Base-by-base conservation (phyloP, 1,139 yeast genomes). In the Yamadazyma pseudoaaseri region DNA sequence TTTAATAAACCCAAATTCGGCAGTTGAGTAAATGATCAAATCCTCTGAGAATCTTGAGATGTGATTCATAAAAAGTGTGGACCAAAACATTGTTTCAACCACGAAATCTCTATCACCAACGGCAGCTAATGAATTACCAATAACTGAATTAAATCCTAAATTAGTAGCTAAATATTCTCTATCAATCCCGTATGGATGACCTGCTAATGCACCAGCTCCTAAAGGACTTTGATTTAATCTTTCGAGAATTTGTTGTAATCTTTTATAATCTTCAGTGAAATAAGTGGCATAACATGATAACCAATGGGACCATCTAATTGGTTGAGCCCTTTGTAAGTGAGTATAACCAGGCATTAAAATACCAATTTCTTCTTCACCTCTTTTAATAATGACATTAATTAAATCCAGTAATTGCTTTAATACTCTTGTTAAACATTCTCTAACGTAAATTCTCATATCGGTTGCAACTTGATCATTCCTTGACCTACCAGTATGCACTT, bases 231-330 rank as follows among this genome's bases (percentile, higher is more conserved):
- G 79, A 59, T 94, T 94, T 38, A 89, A 81, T 60, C 98, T 80
- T 41, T 70, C 81, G 47, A 84, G 76, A 34, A 92, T 74, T 62
- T 92, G 94, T 46, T 76, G 66, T 50, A 94, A 73, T 57, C 98
- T 79, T 56, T 86, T 79, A 62, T 83, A 80, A 56, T 92, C 99
- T 54, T 87, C 90, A 10, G 90, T 77, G 59, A 94, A 83, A 59
- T 89, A 92, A 3, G 97, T 92, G 26, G 97, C 97, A 54, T 92
- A 92, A 52, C 89, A 82, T 45, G 94, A 80, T 47, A 92, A 70
- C 96, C 97, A 90, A 59, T 92, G 99, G 1, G 97, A 73, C 99
- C 99, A 92, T 65, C 99, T 80, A 55, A 92, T 92, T 16, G 99
- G 99, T 62, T 92, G 99, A 3, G 98, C 98, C 58, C 96, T 84